Percentiles rank a stretch among this genome's conserved stretches.
phyloP scores from a whole-genome alignment of 768 basidiomycete species.

The Tulasnella sp. region DNA sequence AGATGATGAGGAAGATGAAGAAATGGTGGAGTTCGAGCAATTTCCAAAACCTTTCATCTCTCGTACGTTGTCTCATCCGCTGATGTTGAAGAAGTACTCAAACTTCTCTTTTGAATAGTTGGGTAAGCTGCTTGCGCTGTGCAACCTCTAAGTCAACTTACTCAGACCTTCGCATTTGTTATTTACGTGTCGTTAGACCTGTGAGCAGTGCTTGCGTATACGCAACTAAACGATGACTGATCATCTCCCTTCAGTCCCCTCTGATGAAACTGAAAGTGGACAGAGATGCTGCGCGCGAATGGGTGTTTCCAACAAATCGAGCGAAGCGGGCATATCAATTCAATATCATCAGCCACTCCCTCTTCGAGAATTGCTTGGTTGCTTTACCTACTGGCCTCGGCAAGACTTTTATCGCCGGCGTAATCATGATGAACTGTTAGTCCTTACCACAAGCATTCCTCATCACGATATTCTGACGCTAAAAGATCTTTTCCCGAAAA shows the following conservation, averaged over 20 bases:
- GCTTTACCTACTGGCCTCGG: constrained; percentile 92
- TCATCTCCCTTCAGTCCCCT: constrained; percentile 21
- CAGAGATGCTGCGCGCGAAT: constrained; percentile 67
- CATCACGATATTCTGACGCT: too few species aligned
- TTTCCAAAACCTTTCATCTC: constrained; percentile 70
- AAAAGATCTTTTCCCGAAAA: constrained; percentile 26
- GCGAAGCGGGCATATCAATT: constrained; percentile 89
- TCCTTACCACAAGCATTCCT: too few species aligned
- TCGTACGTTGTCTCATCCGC: constrained; percentile 35
- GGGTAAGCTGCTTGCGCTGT: constrained; percentile 8
- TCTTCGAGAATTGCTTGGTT: constrained; percentile 90
- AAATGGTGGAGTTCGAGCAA: constrained; percentile 63
- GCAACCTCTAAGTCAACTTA: not conserved
- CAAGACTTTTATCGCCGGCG: constrained; percentile 96
- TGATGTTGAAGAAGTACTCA: not conserved
- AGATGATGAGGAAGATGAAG: constrained; percentile 44
- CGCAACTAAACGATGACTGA: not conserved
- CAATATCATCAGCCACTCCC: constrained; percentile 75
- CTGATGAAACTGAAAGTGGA: constrained; percentile 72
- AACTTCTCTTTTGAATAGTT: not conserved
- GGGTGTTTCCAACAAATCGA: constrained; percentile 85
- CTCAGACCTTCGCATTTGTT: not conserved
- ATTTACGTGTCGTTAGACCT: constrained; percentile 4
- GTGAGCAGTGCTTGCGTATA: constrained; percentile 1
- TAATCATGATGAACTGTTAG: constrained; percentile 91